Evolutionary conservation across 306 rosid genomes (phyloP).

Genomic region (Cucurbita argyrosperma): DNA sequence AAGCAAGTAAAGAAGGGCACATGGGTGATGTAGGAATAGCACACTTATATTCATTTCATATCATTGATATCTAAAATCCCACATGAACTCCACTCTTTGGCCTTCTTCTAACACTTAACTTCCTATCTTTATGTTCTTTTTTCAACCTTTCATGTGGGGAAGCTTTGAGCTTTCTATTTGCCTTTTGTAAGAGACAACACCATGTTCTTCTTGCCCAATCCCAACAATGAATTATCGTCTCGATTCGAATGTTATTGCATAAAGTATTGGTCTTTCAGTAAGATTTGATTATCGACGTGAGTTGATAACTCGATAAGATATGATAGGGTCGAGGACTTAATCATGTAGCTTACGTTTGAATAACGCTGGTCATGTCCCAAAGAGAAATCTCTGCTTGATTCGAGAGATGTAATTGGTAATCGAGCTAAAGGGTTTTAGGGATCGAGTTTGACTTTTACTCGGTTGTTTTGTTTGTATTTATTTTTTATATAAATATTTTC

Average conservation of each 20-base stretch:
- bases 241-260: not conserved
- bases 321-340: not conserved
- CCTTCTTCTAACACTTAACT: not conserved
- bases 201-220: not conserved
- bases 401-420: too few species aligned
- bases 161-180: not conserved
- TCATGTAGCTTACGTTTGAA: too few species aligned
- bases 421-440: too few species aligned
- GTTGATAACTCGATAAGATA: not conserved
- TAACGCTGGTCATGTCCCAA: too few species aligned
- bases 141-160: not conserved
- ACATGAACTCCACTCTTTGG: not conserved
- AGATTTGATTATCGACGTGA: not conserved
- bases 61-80: not conserved
- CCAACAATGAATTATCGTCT: not conserved
- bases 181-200: not conserved
- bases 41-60: not conserved
- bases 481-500: too few species aligned
- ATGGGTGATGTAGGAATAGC: conserved; percentile 19
- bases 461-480: too few species aligned
- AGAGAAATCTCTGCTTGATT: too few species aligned
- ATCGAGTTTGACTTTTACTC: too few species aligned
- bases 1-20: conserved; percentile 5
- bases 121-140: not conserved
- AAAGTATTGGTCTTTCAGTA: not conserved